Conservation (phyloP, 441 rosid genomes). For the Adansonia madagascariensis region DNA sequence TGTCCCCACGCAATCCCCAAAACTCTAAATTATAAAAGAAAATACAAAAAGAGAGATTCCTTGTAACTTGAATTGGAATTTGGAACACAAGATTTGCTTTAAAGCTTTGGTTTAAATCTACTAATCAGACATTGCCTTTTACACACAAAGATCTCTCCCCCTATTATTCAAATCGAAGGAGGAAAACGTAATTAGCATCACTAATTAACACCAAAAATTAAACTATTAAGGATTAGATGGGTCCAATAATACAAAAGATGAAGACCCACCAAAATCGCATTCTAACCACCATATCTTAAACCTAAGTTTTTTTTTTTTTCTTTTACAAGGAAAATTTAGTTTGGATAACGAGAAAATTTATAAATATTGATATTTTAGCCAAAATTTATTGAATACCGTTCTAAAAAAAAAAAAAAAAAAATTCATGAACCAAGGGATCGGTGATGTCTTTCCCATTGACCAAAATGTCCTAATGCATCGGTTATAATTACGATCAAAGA, state of each 20-base stretch:
- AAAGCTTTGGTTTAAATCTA: slow-evolving; percentile 28
- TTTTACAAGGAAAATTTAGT: no score
- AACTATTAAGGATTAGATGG: background rate
- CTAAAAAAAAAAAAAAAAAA: no score
- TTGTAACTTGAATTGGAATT: slow-evolving; percentile 8
- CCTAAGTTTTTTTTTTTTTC: background rate
- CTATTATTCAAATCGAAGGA: background rate
- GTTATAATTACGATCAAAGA: slow-evolving; percentile 41
- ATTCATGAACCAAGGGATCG: no score
- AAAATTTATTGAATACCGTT: no score
- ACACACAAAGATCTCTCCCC: slow-evolving; percentile 33
- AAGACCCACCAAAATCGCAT: slow-evolving; percentile 53
- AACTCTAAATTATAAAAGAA: background rate
- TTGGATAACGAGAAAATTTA: no score
- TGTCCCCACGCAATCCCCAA: slow-evolving; percentile 22
- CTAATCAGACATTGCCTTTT: slow-evolving; percentile 34
- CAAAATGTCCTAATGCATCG: slow-evolving; percentile 17
- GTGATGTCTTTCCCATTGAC: slow-evolving; percentile 24
- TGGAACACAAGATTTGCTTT: slow-evolving; percentile 7
- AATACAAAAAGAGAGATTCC: slow-evolving; percentile 10
- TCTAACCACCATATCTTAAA: slow-evolving; percentile 47
- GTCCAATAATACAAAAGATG: slow-evolving; percentile 49
- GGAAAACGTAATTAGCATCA: slow-evolving; percentile 19
- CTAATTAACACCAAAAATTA: slow-evolving; percentile 30
- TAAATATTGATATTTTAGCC: no score